A percentile compares a stretch with the other conserved stretches of the same genome.
phyloP scores from a whole-genome alignment of 129 eudicot genomes.

The Flaveria trinervia region DNA sequence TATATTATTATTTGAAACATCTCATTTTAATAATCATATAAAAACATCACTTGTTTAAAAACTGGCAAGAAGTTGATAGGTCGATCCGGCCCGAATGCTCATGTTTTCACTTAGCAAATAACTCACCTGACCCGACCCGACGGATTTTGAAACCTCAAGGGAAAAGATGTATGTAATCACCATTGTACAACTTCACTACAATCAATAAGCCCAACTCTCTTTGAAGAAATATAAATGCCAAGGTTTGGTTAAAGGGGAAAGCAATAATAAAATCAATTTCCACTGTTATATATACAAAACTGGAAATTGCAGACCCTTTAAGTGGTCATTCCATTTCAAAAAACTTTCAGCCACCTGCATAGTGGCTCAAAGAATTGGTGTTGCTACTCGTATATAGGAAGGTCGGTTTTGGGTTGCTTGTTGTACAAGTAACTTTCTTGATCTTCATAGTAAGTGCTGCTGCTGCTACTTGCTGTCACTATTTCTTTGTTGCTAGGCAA shows the following conservation, averaged over 20 bases:
- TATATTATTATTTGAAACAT: too few relatives aligned
- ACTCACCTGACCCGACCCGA: not conserved
- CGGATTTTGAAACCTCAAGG: not conserved
- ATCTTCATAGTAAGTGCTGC: conserved; percentile 32
- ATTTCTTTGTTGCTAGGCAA: conserved; percentile 37
- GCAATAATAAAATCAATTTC: conserved; percentile 18
- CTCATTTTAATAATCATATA: too few relatives aligned
- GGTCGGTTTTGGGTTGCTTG: conserved; percentile 59
- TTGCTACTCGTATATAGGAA: conserved; percentile 60
- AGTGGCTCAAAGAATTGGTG: conserved; percentile 8
- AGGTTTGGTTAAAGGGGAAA: not conserved
- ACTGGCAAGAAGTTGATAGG: too few relatives aligned
- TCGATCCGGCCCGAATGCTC: not conserved
- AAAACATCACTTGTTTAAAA: too few relatives aligned
- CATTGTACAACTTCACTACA: not conserved
- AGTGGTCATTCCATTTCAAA: conserved; percentile 18
- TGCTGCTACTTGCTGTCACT: conserved; percentile 50
- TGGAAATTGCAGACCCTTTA: conserved; percentile 20
- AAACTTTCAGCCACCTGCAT: conserved; percentile 2
- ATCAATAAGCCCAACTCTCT: conserved; percentile 9
- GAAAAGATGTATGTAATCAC: not conserved
- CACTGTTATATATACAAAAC: conserved; percentile 28
- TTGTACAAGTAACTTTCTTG: conserved; percentile 39
- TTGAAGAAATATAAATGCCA: not conserved
- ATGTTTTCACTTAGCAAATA: too few relatives aligned